A percentile compares a stretch with the other conserved stretches of the same genome.
These are phyloP conservation scores for Blepharisma undulans DNA, from an alignment of 169 alveolate species.

Conservation along the genomic window DNA sequence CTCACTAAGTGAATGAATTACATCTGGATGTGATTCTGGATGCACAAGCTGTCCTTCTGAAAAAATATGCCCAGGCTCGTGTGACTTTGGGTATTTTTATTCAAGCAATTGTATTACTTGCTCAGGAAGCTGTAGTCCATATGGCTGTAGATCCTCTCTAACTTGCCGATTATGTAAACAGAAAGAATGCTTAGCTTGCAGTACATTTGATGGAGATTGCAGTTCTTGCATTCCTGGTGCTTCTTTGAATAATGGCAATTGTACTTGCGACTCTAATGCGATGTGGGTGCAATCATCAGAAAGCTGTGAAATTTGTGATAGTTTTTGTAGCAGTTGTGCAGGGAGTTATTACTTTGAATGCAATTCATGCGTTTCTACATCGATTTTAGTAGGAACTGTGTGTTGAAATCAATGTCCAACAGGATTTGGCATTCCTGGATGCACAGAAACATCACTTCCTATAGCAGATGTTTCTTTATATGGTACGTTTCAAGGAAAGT, in stretches of 20 bases:
- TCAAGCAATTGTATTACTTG: background rate
- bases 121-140: background rate
- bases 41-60: background rate
- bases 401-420: constrained; percentile 5
- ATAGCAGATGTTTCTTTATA: background rate
- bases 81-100: background rate
- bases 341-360: background rate
- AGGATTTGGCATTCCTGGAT: background rate
- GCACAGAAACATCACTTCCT: background rate
- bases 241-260: background rate
- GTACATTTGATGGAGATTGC: background rate
- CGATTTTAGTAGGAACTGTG: background rate
- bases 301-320: background rate
- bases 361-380: background rate
- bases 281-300: background rate
- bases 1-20: background rate
- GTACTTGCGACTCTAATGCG: background rate
- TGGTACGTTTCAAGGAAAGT: background rate
- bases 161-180: background rate
- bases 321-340: background rate
- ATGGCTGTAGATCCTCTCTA: background rate
- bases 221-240: background rate
- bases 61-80: background rate
- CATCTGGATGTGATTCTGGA: background rate
- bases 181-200: background rate